These are phyloP conservation scores for Aspergillus asperescens DNA, from an alignment of 495 filamentous ascomycete species.

Conservation along the genomic window DNA sequence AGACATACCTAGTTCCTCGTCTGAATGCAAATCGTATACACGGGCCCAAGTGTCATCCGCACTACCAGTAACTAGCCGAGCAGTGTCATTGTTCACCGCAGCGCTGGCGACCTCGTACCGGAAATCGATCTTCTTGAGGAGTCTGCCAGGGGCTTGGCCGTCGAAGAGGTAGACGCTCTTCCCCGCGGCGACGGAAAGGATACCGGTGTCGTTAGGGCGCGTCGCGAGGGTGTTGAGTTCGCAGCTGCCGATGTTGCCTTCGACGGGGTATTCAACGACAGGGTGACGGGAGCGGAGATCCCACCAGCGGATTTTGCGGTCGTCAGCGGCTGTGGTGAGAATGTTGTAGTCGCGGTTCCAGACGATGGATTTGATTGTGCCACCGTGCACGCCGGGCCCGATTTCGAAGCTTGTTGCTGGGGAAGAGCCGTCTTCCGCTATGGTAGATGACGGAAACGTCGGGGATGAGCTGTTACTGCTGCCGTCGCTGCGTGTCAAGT, in stretches of 20 bases:
- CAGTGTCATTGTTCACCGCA: constrained; percentile 72
- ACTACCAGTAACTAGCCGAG: constrained; percentile 82
- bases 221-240: constrained; percentile 62
- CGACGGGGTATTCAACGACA: constrained; percentile 65
- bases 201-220: constrained; percentile 39
- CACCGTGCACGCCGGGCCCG: constrained; percentile 72
- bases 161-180: constrained; percentile 93
- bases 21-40: constrained; percentile 80
- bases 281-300: constrained; percentile 71
- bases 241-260: constrained; percentile 83
- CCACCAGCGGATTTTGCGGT: constrained; percentile 91
- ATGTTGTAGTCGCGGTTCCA: constrained; percentile 85
- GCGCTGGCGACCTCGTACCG: constrained; percentile 83
- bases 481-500: constrained; percentile 53
- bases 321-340: constrained; percentile 82
- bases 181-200: constrained; percentile 61
- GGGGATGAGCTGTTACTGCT: constrained; percentile 41
- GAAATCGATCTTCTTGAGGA: constrained; percentile 73
- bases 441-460: constrained; percentile 23
- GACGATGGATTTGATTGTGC: constrained; percentile 88
- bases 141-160: constrained; percentile 57
- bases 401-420: constrained; percentile 69
- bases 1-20: constrained; percentile 66
- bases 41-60: constrained; percentile 87
- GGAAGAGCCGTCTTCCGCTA: constrained; percentile 27